A percentile compares a stretch with the other conserved stretches of the same genome.
Conservation (phyloP, 805 yeast species). For the Candida dajiaensis region DNA sequence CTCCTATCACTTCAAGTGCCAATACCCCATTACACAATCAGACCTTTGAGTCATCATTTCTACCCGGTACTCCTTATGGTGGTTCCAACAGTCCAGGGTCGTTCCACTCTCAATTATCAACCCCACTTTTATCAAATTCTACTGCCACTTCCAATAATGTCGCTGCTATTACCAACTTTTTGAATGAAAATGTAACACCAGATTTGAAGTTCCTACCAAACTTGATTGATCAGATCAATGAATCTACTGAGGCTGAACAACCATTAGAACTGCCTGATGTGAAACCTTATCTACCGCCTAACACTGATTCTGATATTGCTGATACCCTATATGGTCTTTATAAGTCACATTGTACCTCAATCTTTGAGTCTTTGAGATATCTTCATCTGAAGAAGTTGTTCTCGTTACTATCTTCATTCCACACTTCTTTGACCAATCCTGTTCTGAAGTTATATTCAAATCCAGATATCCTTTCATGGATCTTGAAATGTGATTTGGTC, state of each 20-base stretch:
- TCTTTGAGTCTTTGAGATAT: conserved; percentile 61
- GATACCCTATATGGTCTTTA: conserved; percentile 59
- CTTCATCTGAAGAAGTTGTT: conserved; percentile 61
- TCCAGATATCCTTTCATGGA: conserved; percentile 52
- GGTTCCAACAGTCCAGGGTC: conserved; percentile 24
- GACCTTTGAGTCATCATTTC: conserved; percentile 19
- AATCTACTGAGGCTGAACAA: conserved; percentile 12
- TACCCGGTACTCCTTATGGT: conserved; percentile 25
- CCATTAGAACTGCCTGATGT: conserved; percentile 33
- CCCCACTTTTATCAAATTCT: conserved; percentile 12
- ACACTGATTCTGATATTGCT: conserved; percentile 32
- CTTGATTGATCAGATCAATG: conserved; percentile 14
- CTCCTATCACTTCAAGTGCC: conserved; percentile 20
- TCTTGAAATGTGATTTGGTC: conserved; percentile 58
- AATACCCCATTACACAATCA: conserved; percentile 22
- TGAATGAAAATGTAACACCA: conserved; percentile 13
- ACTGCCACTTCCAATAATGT: conserved; percentile 5
- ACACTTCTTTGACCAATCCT: conserved; percentile 53
- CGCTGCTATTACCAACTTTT: conserved; percentile 10
- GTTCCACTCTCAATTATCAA: conserved; percentile 21
- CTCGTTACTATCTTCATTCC: conserved; percentile 46
- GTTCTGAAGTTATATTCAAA: conserved; percentile 52
- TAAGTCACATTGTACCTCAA: conserved; percentile 53
- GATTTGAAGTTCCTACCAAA: conserved; percentile 19
- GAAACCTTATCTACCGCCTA: conserved; percentile 17